Conservation (phyloP, 495 filamentous ascomycete genomes). For the Neurospora hispaniola region DNA sequence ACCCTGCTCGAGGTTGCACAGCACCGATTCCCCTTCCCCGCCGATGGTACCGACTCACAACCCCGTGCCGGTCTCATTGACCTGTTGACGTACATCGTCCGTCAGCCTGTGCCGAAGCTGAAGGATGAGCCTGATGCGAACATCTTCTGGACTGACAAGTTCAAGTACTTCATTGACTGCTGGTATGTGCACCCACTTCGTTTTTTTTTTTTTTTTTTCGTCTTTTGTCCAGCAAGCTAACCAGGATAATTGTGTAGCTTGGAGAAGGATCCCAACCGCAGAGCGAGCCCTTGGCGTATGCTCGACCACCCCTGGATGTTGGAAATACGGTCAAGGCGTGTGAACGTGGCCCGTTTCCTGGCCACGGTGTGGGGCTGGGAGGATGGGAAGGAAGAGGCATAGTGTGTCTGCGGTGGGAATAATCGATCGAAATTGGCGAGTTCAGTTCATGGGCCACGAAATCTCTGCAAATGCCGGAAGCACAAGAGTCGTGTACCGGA, state of each 20-base stretch:
- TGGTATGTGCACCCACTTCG: slow-evolving; percentile 58
- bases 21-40: slow-evolving; percentile 95
- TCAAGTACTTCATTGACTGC: slow-evolving; percentile 99
- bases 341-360: slow-evolving; percentile 92
- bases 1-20: slow-evolving; percentile 95
- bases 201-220: background rate
- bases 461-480: background rate
- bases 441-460: background rate
- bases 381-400: slow-evolving; percentile 31
- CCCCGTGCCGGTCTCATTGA: slow-evolving; percentile 83
- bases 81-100: slow-evolving; percentile 90
- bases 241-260: slow-evolving; percentile 43
- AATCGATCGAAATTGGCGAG: background rate
- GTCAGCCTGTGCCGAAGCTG: slow-evolving; percentile 88
- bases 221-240: background rate
- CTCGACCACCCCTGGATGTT: slow-evolving; percentile 97
- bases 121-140: slow-evolving; percentile 79
- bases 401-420: background rate
- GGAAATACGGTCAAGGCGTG: slow-evolving; percentile 89
- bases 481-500: background rate
- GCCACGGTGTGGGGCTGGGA: slow-evolving; percentile 89
- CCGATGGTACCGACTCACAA: slow-evolving; percentile 86
- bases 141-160: slow-evolving; percentile 88
- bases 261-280: slow-evolving; percentile 79
- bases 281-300: slow-evolving; percentile 96